Percentiles rank a stretch among this genome's conserved stretches.
These are phyloP conservation scores for Clonostachys rhizophaga DNA, from an alignment of 2,329 filamentous ascomycete species.

Conservation along the genomic window DNA sequence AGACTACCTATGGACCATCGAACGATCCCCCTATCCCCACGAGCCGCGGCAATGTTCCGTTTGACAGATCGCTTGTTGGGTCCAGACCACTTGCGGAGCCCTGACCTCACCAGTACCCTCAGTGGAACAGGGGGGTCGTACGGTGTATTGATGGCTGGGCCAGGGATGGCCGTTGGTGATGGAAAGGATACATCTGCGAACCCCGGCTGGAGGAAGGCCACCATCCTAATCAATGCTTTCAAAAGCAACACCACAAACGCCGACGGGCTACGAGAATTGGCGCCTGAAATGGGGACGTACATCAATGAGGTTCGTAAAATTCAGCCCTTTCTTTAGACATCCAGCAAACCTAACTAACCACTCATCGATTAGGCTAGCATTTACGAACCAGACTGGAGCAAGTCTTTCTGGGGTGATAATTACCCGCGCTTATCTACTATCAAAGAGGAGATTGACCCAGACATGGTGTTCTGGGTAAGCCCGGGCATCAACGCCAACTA, in stretches of 20 bases:
- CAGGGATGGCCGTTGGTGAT: too few species aligned
- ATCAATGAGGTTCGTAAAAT: slow-evolving; percentile 18
- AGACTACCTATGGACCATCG: too few species aligned
- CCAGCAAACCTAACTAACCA: slow-evolving; percentile 16
- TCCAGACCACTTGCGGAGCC: slow-evolving; percentile 11
- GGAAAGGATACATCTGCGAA: slow-evolving; percentile 15
- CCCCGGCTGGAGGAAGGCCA: slow-evolving; percentile 35
- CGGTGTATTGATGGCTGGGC: slow-evolving; percentile 10
- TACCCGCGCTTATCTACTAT: slow-evolving; percentile 15
- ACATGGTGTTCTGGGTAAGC: slow-evolving; percentile 15
- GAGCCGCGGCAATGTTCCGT: too few species aligned
- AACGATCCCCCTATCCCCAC: too few species aligned
- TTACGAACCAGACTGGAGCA: slow-evolving; percentile 18
- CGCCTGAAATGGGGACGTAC: slow-evolving; percentile 3
- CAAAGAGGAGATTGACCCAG: slow-evolving; percentile 23
- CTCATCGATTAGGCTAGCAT: slow-evolving; percentile 20
- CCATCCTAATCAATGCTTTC: slow-evolving; percentile 25
- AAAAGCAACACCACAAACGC: slow-evolving; percentile 9
- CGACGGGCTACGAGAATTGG: slow-evolving; percentile 4
- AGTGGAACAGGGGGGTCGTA: slow-evolving; percentile 15
- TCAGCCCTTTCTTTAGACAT: slow-evolving; percentile 17
- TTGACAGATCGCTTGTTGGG: too few species aligned
- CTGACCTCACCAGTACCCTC: slow-evolving; percentile 32
- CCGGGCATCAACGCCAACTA: too few species aligned
- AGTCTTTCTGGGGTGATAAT: slow-evolving; percentile 19